Evolutionary conservation across 208 protist species (phyloP).

Genomic region (Trypanosoma scelopori): DNA sequence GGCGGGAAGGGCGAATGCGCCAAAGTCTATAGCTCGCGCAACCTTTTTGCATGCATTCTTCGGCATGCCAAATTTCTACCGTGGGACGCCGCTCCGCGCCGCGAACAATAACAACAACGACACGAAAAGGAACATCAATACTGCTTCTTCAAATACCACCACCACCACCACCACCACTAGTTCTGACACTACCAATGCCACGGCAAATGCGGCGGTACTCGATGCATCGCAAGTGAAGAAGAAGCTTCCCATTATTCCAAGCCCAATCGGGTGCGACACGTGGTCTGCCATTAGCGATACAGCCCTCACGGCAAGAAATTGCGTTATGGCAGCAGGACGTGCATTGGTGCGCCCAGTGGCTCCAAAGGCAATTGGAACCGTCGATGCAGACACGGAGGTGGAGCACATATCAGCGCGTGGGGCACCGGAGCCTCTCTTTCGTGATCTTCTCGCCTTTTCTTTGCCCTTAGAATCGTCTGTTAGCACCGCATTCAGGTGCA

Average conservation of each 20-base stretch:
- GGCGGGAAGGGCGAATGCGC: not conserved
- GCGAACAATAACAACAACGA: not conserved
- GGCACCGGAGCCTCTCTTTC: slow-evolving; percentile 20
- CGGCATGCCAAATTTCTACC: slow-evolving; percentile 23
- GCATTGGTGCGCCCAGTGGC: slow-evolving; percentile 8
- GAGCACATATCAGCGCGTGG: not conserved
- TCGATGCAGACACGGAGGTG: not conserved
- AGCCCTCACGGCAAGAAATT: slow-evolving; percentile 4
- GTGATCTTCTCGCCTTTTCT: slow-evolving; percentile 11
- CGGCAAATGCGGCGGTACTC: not conserved
- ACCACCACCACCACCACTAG: not conserved
- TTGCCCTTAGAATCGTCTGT: slow-evolving; percentile 5
- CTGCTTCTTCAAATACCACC: not conserved
- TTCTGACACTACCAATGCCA: not conserved
- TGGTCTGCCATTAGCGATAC: slow-evolving; percentile 20
- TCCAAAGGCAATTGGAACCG: slow-evolving; percentile 19
- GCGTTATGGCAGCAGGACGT: slow-evolving; percentile 14
- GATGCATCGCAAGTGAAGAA: not conserved
- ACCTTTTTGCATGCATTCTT: slow-evolving; percentile 10
- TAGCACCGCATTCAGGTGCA: slow-evolving; percentile 1
- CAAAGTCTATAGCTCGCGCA: not conserved
- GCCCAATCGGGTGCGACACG: slow-evolving; percentile 23
- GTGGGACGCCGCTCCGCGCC: slow-evolving; percentile 8
- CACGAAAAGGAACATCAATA: not conserved
- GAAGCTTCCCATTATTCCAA: slow-evolving; percentile 12